phyloP scores from a whole-genome alignment of 352 stramenopile species.

The Phytophthora brassicae region DNA sequence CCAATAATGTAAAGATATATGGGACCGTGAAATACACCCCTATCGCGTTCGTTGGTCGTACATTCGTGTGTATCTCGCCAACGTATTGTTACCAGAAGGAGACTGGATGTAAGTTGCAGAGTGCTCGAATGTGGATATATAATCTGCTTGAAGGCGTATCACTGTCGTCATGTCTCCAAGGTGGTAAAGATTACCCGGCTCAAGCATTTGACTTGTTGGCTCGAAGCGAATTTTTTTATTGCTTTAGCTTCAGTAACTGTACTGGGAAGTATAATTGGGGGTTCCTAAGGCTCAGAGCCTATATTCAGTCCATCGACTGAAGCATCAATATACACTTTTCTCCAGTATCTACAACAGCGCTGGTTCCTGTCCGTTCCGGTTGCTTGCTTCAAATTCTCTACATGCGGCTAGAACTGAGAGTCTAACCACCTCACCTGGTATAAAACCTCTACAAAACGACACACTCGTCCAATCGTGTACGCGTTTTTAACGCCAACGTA shows the following conservation, averaged over 20 bases:
- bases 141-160: slow-evolving; percentile 10
- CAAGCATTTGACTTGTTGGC: not conserved
- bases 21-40: slow-evolving; percentile 10
- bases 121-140: slow-evolving; percentile 13
- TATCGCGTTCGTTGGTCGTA: not conserved
- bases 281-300: not conserved
- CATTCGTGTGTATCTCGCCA: slow-evolving; percentile 4
- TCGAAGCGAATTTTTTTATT: slow-evolving; percentile 16
- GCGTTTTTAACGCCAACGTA: slow-evolving; percentile 8
- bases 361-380: not conserved
- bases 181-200: not conserved
- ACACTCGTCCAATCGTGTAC: slow-evolving; percentile 8
- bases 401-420: slow-evolving; percentile 12
- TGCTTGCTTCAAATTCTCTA: not conserved
- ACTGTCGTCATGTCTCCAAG: not conserved
- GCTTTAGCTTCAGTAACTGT: slow-evolving; percentile 3
- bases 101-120: slow-evolving; percentile 17
- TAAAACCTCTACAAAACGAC: slow-evolving; percentile 6
- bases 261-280: not conserved
- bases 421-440: slow-evolving; percentile 15
- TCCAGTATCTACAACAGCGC: not conserved
- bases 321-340: not conserved
- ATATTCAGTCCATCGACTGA: not conserved
- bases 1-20: slow-evolving; percentile 39
- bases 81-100: slow-evolving; percentile 3